A percentile compares a stretch with the other conserved stretches of the same genome.
phyloP scores from a whole-genome alignment of 345 rosid species.

The Litchi chinensis region DNA sequence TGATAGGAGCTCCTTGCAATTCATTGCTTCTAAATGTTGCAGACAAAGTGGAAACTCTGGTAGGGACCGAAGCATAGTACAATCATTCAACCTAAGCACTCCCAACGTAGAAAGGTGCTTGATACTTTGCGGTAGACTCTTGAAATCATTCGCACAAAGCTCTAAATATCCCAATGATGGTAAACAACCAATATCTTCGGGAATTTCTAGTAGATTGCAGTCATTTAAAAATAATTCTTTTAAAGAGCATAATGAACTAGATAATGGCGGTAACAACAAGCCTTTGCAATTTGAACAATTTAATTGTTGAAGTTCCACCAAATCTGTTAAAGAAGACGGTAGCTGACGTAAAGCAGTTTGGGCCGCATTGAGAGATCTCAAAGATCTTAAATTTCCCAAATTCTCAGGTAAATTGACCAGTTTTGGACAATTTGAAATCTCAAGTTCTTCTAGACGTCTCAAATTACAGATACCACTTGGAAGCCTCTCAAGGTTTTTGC shows the following conservation, averaged over 20 bases:
- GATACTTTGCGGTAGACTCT: conserved; percentile 27
- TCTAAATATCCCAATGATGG: conserved; percentile 24
- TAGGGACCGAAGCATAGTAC: conserved; percentile 33
- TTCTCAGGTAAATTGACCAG: too few relatives aligned
- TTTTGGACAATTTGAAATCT: too few relatives aligned
- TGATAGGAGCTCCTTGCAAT: conserved; percentile 32
- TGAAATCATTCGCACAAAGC: conserved; percentile 30
- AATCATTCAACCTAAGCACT: conserved; percentile 27
- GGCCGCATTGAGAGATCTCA: too few relatives aligned
- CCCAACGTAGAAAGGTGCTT: conserved; percentile 24
- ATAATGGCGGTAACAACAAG: not conserved
- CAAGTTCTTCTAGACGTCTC: too few relatives aligned
- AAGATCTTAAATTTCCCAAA: too few relatives aligned
- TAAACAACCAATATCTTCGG: conserved; percentile 9
- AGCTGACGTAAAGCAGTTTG: too few relatives aligned
- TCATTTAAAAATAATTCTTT: conserved; percentile 26
- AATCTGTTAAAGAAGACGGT: too few relatives aligned
- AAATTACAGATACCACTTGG: too few relatives aligned
- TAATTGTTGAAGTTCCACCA: too few relatives aligned
- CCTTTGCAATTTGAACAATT: too few relatives aligned
- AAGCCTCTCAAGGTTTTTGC: too few relatives aligned
- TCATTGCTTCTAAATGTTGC: conserved; percentile 23
- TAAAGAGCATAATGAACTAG: not conserved
- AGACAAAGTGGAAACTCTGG: conserved; percentile 31
- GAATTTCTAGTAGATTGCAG: conserved; percentile 24